Evolutionary conservation across 1,284 basidiomycete species (phyloP).

Genomic region (Ustilago curta): DNA sequence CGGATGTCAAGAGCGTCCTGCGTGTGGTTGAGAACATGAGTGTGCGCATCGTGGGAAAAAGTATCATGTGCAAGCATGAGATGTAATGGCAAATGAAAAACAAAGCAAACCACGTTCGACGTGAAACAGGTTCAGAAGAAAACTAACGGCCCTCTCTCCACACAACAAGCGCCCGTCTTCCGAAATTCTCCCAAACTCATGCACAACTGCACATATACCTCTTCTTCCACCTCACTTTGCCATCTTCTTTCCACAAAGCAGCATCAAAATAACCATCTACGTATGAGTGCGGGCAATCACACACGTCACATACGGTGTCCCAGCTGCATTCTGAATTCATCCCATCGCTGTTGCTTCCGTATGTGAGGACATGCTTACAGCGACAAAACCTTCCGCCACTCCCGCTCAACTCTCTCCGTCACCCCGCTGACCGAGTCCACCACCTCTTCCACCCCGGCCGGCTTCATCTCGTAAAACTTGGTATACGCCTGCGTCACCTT

Average conservation of each 20-base stretch:
- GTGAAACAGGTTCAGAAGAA: neutral
- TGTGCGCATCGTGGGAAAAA: neutral
- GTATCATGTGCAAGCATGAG: too few relatives aligned
- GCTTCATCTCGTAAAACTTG: conserved; percentile 12
- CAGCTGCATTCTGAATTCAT: too few relatives aligned
- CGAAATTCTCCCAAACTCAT: neutral
- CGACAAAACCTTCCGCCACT: conserved; percentile 13
- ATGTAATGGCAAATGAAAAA: too few relatives aligned
- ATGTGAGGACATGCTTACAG: neutral
- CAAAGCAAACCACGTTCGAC: neutral
- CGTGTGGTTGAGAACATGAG: neutral
- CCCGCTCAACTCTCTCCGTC: conserved; percentile 15
- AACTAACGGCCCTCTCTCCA: neutral
- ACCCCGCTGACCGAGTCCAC: conserved; percentile 3
- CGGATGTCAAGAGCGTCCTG: neutral
- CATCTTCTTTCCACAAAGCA: neutral
- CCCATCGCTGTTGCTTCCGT: neutral
- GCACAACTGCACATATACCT: too few relatives aligned
- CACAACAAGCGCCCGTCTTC: neutral
- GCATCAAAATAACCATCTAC: neutral
- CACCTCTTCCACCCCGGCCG: neutral
- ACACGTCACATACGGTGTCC: too few relatives aligned
- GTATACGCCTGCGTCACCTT: conserved; percentile 11
- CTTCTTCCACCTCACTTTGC: too few relatives aligned
- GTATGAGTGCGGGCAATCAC: neutral